Base-by-base conservation (phyloP, 192 early-diverging fungal genomes). In the Coemansia sp. region DNA sequence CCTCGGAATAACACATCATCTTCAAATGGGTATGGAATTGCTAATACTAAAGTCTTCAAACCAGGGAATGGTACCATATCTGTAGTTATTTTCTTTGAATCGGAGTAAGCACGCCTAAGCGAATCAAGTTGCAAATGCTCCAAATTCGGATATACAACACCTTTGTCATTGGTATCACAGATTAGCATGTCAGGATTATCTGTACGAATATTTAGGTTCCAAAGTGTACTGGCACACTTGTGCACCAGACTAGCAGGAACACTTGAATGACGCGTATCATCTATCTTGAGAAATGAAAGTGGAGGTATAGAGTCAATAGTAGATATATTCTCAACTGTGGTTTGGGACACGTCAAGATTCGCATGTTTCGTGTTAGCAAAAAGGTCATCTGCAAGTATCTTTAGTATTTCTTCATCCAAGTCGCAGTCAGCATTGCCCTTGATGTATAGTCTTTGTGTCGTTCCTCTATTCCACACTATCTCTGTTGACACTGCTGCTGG, bases 1-100 rank as follows among this genome's bases (percentile, higher is more conserved):
- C 66, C 66, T 24, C 66, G 53, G 27, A 68, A 68, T 6, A 68
- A 15, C 24, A 58, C 55, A 31, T 68, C 40, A 46, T 68, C 40
- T 8, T 36, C 10, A 33, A 68, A 68, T 41, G 55, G 66, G 7
- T 68, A 68, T 2, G 16, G 27, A 68, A 16, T 1, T 27, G 1
- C 27, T 27, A 27, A 27, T 27, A 1, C 1, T 27, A 27, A 27
- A 27, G 36, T 11, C 27, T 33, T 13, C 22, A 68, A 38, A 6
- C 2, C 20, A 5, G 66, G 66, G 40, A 60, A 68, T 5, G 41
- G 66, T 11, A 44, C 24, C 22, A 16, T 38, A 4, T 16, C 20
- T 3, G 31, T 12, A 52, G 20, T 7, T 11, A 9, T 12, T 6
- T 1, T 16, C 10, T 16, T 10, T 39, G 36, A 12, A 24, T 13